These are phyloP conservation scores for Candida vartiovaarae DNA, from an alignment of 805 yeast genomes.

Conservation along the genomic window DNA sequence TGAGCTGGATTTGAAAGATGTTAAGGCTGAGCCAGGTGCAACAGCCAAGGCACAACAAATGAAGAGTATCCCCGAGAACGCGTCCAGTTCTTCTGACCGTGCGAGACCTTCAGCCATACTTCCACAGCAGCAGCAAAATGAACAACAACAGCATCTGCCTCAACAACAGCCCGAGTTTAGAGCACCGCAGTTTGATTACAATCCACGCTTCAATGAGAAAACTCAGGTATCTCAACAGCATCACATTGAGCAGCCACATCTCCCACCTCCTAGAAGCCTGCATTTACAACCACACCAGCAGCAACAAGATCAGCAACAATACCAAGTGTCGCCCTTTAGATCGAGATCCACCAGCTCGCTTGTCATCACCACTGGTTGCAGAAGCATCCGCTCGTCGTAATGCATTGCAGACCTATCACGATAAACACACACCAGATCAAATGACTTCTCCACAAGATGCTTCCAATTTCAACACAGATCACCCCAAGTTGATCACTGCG, in stretches of 20 bases:
- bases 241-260: not conserved
- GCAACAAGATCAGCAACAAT: slow-evolving; percentile 3
- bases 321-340: slow-evolving; percentile 1
- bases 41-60: slow-evolving; percentile 18
- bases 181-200: slow-evolving; percentile 6
- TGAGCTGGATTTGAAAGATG: slow-evolving; percentile 6
- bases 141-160: not conserved
- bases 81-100: slow-evolving; percentile 4
- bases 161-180: not conserved
- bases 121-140: not conserved
- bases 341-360: slow-evolving; percentile 1
- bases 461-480: too few relatives aligned
- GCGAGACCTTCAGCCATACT: not conserved
- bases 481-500: slow-evolving; percentile 30
- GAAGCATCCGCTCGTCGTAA: slow-evolving; percentile 2
- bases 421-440: too few relatives aligned
- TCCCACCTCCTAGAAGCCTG: not conserved
- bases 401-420: too few relatives aligned
- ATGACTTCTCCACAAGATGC: too few relatives aligned
- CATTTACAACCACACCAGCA: slow-evolving; percentile 2
- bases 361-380: slow-evolving; percentile 1
- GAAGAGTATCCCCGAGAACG: slow-evolving; percentile 4
- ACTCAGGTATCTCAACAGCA: slow-evolving; percentile 6
- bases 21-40: slow-evolving; percentile 12
- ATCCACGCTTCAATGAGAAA: slow-evolving; percentile 1